Base-by-base conservation (phyloP, 169 alveolate species). In the Besnoitia besnoiti region DNA sequence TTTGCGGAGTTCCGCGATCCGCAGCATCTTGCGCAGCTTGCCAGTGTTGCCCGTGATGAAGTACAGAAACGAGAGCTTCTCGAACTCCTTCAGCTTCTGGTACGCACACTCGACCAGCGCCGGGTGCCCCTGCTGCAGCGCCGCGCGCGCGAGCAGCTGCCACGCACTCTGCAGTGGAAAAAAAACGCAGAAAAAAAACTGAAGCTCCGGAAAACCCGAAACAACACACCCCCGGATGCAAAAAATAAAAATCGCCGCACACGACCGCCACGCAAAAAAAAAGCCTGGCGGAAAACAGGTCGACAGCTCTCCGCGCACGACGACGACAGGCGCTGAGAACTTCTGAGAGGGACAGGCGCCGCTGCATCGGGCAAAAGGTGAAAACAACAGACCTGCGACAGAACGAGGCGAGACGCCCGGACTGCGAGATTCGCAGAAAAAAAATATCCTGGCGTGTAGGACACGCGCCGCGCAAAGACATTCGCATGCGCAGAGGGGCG, bases 31-130 rank as follows among this genome's bases (percentile, higher is more conserved):
- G 90, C 94, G 93, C 35, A 98, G 96, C 94, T 97, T 97, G 85
- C 93, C 96, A 44, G 90, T 88, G 73, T 96, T 94, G 14, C 95
- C 95, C 40, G 98, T 96, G 33, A 96, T 92, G 61, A 96, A 90
- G 93, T 98, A 98, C 85, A 97, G 96, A 94, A 97, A 97, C 67
- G 97, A 93, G 51, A 98, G 91, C 67, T 97, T 95, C 89, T 98
- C 98, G 46, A 97, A 96, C 88, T 96, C 95, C 95, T 97, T 96
- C 35, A 97, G 95, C 95, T 97, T 97, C 85, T 97, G 97, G 87
- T 96, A 96, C 93, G 97, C 97, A 94, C 96, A 95, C 96, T 98
- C 99, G 73, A 97, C 98, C 14, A 97, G 97, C 93, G 97, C 97
- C 90, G 94, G 95, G 90, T 95, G 95, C n/a, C 99, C 99, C 94